Evolutionary conservation across 2,329 filamentous ascomycete species (phyloP).

Genomic region (Lachnellula suecica): DNA sequence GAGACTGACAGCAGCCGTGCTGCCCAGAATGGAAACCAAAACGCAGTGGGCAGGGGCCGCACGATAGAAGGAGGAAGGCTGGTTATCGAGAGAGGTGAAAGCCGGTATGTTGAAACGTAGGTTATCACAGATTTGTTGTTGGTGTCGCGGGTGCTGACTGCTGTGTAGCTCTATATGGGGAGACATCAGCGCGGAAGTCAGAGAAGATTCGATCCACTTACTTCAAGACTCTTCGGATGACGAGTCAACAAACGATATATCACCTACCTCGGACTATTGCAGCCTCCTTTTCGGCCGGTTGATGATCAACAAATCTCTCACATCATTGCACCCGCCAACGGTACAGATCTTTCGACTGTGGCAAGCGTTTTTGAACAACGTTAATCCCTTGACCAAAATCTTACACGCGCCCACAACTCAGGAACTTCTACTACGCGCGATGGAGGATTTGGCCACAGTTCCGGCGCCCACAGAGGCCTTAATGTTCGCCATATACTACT

Average conservation of each 20-base stretch:
- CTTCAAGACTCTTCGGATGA: constrained; percentile 33
- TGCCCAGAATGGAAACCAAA: constrained; percentile 13
- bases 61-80: too few relatives aligned
- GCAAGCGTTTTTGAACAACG: constrained; percentile 69
- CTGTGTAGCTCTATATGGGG: too few relatives aligned
- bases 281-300: constrained; percentile 46
- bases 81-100: too few relatives aligned
- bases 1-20: background rate
- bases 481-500: constrained; percentile 65
- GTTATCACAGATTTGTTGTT: too few relatives aligned
- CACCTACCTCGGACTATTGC: constrained; percentile 13
- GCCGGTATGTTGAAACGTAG: too few relatives aligned
- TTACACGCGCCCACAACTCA: constrained; percentile 67
- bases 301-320: constrained; percentile 44
- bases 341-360: constrained; percentile 64
- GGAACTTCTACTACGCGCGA: constrained; percentile 61
- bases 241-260: constrained; percentile 21
- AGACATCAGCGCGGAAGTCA: constrained; percentile 28
- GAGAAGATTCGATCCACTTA: too few relatives aligned
- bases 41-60: too few relatives aligned
- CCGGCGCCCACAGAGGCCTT: constrained; percentile 59
- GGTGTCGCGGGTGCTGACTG: too few relatives aligned
- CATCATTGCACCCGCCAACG: constrained; percentile 58
- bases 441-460: constrained; percentile 45
- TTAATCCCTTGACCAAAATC: constrained; percentile 68